Evolutionary conservation across 2,329 filamentous ascomycete species (phyloP).

Genomic region (Thielaviopsis populi): DNA sequence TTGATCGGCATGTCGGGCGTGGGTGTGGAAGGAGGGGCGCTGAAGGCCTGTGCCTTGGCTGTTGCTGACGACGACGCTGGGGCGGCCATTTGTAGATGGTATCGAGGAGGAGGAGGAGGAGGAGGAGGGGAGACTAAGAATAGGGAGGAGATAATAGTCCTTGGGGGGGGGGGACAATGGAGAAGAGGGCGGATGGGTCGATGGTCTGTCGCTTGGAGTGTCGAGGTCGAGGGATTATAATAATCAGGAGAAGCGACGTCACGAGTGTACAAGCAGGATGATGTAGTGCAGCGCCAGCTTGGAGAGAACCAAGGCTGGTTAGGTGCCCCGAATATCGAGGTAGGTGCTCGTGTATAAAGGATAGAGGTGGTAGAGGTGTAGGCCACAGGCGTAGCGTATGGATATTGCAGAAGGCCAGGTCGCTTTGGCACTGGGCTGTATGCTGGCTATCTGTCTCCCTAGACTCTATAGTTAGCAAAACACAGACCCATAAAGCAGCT

Average conservation of each 20-base stretch:
- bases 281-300: too few species aligned
- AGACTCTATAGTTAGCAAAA: background rate
- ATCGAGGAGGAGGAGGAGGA: background rate
- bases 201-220: too few species aligned
- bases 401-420: background rate
- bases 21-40: background rate
- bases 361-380: too few species aligned
- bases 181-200: too few species aligned
- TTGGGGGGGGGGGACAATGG: too few species aligned
- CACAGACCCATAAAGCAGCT: background rate
- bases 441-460: background rate
- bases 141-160: too few species aligned
- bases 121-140: background rate
- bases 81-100: background rate
- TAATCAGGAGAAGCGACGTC: too few species aligned
- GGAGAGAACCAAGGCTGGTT: background rate
- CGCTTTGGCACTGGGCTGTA: background rate
- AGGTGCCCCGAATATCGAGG: too few species aligned
- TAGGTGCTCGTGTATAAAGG: too few species aligned
- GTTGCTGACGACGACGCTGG: background rate
- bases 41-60: background rate
- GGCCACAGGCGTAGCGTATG: too few species aligned
- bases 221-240: too few species aligned
- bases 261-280: too few species aligned
- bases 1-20: background rate